Percentiles rank a stretch among this genome's conserved stretches.
Evolutionary conservation across 1,284 basidiomycete species (phyloP).

Genomic region (Phellinidium pouzarii): DNA sequence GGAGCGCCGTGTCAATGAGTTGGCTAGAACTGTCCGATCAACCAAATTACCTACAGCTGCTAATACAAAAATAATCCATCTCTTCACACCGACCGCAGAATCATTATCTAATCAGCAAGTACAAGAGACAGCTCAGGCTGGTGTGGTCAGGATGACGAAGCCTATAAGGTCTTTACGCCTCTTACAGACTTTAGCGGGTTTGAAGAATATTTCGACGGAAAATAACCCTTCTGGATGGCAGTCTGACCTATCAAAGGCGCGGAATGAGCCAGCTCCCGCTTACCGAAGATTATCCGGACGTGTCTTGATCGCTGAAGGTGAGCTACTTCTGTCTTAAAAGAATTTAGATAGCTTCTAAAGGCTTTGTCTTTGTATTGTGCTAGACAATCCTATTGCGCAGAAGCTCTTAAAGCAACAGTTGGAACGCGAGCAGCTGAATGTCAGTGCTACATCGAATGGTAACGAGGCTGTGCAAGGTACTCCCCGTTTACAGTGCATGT

Average conservation of each 20-base stretch:
- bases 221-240: conserved; percentile 29
- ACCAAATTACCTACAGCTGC: conserved; percentile 33
- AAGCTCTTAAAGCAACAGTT: conserved; percentile 59
- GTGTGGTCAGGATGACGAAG: conserved; percentile 64
- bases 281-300: conserved; percentile 56
- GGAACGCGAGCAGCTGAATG: conserved; percentile 50
- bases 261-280: conserved; percentile 39
- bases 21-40: conserved; percentile 41
- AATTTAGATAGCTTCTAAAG: background rate
- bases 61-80: conserved; percentile 58
- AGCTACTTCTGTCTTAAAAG: conserved; percentile 1
- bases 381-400: conserved; percentile 65
- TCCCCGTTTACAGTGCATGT: conserved; percentile 9
- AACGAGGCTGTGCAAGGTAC: conserved; percentile 55
- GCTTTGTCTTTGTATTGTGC: conserved; percentile 10
- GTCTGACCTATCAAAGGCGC: conserved; percentile 34
- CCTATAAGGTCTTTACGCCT: conserved; percentile 54
- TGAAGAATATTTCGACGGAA: conserved; percentile 48
- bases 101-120: conserved; percentile 40
- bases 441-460: conserved; percentile 56
- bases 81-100: conserved; percentile 60
- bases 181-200: conserved; percentile 51
- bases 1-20: conserved; percentile 46
- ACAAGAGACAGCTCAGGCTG: conserved; percentile 41
- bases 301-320: conserved; percentile 64